Evolutionary conservation across 352 stramenopile genomes (phyloP).

Genomic region (Phytophthora syringae): DNA sequence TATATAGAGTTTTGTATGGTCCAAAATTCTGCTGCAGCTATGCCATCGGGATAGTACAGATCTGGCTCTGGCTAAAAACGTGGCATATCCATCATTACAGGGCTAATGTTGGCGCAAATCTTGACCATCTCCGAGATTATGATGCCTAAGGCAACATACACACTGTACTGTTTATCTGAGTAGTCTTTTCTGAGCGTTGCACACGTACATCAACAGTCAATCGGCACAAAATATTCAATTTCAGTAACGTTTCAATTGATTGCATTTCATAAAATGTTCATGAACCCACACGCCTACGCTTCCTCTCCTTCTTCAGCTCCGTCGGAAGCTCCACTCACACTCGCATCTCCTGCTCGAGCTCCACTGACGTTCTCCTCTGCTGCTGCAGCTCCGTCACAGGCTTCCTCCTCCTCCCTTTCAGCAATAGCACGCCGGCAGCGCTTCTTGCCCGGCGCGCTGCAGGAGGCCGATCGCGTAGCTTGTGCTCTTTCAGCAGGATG

Average conservation of each 20-base stretch:
- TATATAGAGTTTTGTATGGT: constrained; percentile 21
- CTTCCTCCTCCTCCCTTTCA: not conserved
- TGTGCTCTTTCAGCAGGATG: not conserved
- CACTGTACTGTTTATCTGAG: constrained; percentile 6
- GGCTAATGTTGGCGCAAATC: not conserved
- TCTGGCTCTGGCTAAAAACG: not conserved
- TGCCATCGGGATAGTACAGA: not conserved
- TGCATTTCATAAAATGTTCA: not conserved
- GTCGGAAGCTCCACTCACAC: too few relatives aligned
- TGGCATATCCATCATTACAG: constrained; percentile 7
- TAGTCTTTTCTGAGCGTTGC: not conserved
- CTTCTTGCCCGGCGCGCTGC: not conserved
- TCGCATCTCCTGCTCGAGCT: too few relatives aligned
- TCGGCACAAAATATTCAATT: not conserved
- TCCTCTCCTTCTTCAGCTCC: too few relatives aligned
- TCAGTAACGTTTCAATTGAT: not conserved
- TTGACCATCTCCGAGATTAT: not conserved
- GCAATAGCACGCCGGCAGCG: not conserved
- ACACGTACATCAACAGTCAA: not conserved
- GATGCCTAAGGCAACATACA: constrained; percentile 5
- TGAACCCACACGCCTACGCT: not conserved
- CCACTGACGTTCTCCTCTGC: too few relatives aligned
- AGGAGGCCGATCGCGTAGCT: not conserved
- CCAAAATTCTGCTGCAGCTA: not conserved
- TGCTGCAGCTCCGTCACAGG: not conserved